A percentile compares a stretch with the other conserved stretches of the same genome.
These are phyloP conservation scores for Yamadazyma sp. DNA, from an alignment of 1,139 yeast genomes.

Conservation along the genomic window DNA sequence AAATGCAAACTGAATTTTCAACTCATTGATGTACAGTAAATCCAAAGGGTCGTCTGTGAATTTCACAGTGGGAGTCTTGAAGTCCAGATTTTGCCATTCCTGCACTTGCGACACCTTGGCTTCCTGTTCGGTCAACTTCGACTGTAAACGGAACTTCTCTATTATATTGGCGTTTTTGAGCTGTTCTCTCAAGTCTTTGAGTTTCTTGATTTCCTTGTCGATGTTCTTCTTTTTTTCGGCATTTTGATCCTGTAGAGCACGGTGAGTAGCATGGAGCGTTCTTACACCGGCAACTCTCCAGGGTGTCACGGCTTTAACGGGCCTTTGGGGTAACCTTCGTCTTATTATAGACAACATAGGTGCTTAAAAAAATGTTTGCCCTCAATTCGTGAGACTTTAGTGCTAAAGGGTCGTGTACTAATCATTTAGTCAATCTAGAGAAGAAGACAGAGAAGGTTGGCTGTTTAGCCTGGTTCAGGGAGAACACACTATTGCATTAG, in stretches of 20 bases:
- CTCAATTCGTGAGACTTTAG: slow-evolving; percentile 4
- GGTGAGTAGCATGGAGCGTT: slow-evolving; percentile 6
- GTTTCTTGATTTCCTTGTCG: slow-evolving; percentile 22
- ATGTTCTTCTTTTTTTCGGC: slow-evolving; percentile 11
- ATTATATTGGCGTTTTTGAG: slow-evolving; percentile 27
- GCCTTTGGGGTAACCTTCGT: slow-evolving; percentile 5
- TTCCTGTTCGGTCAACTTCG: slow-evolving; percentile 28
- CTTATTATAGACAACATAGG: slow-evolving; percentile 7
- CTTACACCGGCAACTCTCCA: slow-evolving; percentile 1
- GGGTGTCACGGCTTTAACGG: background rate
- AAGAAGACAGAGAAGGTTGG: too few species aligned
- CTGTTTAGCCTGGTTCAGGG: too few species aligned
- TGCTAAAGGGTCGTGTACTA: background rate
- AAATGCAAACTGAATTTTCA: slow-evolving; percentile 21
- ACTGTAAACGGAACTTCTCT: slow-evolving; percentile 24
- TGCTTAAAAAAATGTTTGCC: slow-evolving; percentile 7
- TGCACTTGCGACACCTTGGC: slow-evolving; percentile 24
- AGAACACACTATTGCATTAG: too few species aligned
- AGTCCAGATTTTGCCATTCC: slow-evolving; percentile 18
- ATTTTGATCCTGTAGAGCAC: background rate
- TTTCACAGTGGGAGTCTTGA: slow-evolving; percentile 21
- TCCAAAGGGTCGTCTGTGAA: slow-evolving; percentile 24
- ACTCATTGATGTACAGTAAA: slow-evolving; percentile 17
- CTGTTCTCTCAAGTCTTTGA: slow-evolving; percentile 24
- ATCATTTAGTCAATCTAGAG: too few species aligned